phyloP scores from a whole-genome alignment of 116 monocot genomes.

The Iris pallida region DNA sequence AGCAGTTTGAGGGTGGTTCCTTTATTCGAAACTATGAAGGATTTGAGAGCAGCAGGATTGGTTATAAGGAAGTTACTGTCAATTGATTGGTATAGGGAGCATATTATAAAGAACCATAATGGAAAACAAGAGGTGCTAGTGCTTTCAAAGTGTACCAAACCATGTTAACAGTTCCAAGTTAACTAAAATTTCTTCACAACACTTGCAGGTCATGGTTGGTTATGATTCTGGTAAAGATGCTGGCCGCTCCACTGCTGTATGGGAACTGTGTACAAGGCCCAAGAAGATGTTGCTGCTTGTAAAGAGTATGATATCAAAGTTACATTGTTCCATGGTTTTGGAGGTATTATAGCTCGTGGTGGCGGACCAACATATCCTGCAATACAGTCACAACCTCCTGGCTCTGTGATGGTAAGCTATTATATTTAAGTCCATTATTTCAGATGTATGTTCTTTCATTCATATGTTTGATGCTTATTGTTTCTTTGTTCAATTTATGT shows the following conservation, averaged over 20 bases:
- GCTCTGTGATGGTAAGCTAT: constrained; percentile 75
- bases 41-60: constrained; percentile 79
- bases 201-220: constrained; percentile 79
- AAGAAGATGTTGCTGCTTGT: constrained; percentile 80
- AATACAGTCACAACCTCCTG: constrained; percentile 93
- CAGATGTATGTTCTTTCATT: no score
- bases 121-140: constrained; percentile 75
- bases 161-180: background rate
- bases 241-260: constrained; percentile 84
- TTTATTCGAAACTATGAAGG: constrained; percentile 89
- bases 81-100: constrained; percentile 86
- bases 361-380: constrained; percentile 93
- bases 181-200: constrained; percentile 1
- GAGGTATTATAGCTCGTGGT: constrained; percentile 86
- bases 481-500: no score
- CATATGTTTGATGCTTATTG: no score
- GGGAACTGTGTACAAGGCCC: constrained; percentile 98
- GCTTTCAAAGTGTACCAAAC: background rate
- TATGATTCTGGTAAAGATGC: constrained; percentile 98
- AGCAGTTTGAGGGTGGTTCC: constrained; percentile 92
- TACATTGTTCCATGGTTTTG: constrained; percentile 88
- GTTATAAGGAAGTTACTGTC: constrained; percentile 81
- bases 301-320: constrained; percentile 84
- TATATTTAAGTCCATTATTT: background rate
- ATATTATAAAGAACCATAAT: constrained; percentile 77